Conservation (phyloP, 805 yeast genomes). For the Kluyveromyces wickerhamii region DNA sequence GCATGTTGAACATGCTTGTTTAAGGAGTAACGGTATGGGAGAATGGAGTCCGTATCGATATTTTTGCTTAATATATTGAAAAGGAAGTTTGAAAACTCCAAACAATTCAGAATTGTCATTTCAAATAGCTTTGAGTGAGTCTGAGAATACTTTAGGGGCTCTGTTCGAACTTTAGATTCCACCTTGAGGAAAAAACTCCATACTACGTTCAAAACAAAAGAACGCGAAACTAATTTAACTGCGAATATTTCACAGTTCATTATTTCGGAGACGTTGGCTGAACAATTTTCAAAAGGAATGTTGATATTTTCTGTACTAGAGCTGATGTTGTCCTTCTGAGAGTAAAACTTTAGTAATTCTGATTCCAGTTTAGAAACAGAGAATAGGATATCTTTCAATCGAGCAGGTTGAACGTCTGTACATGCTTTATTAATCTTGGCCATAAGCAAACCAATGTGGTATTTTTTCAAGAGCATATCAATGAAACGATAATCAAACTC, state of each 20-base stretch:
- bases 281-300: background rate
- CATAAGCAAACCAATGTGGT: conserved; percentile 4
- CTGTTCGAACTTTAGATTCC: background rate
- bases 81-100: conserved; percentile 5
- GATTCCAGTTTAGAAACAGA: conserved; percentile 1
- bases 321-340: background rate
- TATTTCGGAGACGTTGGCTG: background rate
- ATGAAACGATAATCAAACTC: conserved; percentile 5
- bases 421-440: conserved; percentile 2
- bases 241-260: background rate
- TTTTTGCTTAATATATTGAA: background rate
- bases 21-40: conserved; percentile 1
- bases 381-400: background rate
- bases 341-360: conserved; percentile 1
- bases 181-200: conserved; percentile 4
- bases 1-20: conserved; percentile 2
- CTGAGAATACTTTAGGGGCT: background rate
- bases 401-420: conserved; percentile 1
- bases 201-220: background rate
- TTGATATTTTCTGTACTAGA: background rate
- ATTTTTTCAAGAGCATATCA: conserved; percentile 4
- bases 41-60: background rate
- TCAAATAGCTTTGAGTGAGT: background rate
- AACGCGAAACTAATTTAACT: background rate
- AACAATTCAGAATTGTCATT: conserved; percentile 3